Percentiles rank a stretch among this genome's conserved stretches.
These are phyloP conservation scores for Podospora pseudocomata DNA, from an alignment of 495 filamentous ascomycete genomes.

Conservation along the genomic window DNA sequence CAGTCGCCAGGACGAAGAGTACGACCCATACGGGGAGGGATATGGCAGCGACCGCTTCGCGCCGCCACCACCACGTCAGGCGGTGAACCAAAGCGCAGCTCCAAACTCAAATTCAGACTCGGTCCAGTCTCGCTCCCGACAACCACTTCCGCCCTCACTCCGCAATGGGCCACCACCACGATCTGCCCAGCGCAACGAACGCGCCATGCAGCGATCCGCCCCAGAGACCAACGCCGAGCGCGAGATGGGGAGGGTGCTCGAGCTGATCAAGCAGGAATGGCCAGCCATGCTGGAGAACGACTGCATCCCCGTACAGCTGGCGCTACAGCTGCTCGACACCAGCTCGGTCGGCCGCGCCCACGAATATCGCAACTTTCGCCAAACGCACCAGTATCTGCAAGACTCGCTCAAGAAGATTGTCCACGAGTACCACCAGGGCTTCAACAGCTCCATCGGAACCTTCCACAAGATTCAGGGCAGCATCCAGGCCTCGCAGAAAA, in stretches of 20 bases:
- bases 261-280: constrained; percentile 81
- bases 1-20: constrained; percentile 37
- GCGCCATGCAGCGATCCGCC: constrained; percentile 6
- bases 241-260: constrained; percentile 47
- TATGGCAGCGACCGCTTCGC: constrained; percentile 41
- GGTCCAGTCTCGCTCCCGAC: constrained; percentile 9
- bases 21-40: constrained; percentile 46
- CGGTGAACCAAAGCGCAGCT: constrained; percentile 26
- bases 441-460: constrained; percentile 97
- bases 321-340: constrained; percentile 86
- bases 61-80: constrained; percentile 27
- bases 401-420: constrained; percentile 91
- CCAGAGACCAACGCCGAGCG: constrained; percentile 45
- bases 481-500: constrained; percentile 81
- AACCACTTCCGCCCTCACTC: constrained; percentile 22
- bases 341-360: constrained; percentile 89
- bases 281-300: constrained; percentile 81
- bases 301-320: constrained; percentile 88
- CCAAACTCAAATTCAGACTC: constrained; percentile 5
- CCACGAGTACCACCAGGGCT: constrained; percentile 97
- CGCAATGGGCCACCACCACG: constrained; percentile 29
- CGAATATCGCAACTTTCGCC: constrained; percentile 77
- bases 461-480: constrained; percentile 97
- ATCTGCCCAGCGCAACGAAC: constrained; percentile 25
- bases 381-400: constrained; percentile 79